These are phyloP conservation scores for Nannochloropsis gaditana DNA, from an alignment of 108 stramenopile genomes.

Conservation along the genomic window DNA sequence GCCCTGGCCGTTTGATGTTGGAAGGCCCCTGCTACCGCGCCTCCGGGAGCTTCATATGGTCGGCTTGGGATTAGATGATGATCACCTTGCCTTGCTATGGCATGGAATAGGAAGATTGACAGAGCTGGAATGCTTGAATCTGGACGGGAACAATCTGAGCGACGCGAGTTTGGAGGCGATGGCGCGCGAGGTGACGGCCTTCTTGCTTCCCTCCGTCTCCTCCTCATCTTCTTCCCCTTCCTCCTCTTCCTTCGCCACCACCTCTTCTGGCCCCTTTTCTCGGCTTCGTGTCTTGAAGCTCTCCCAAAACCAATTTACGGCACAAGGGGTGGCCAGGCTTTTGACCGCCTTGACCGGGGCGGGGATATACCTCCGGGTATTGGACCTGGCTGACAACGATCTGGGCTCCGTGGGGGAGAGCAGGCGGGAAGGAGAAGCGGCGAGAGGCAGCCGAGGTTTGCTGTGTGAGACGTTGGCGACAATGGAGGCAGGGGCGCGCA, in stretches of 20 bases:
- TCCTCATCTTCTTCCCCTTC: neutral
- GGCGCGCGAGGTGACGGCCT: neutral
- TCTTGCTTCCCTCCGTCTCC: neutral
- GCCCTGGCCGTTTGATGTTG: neutral
- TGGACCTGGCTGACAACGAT: neutral
- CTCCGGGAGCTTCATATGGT: neutral
- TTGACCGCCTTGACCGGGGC: neutral
- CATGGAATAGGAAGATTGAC: neutral
- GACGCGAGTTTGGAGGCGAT: neutral
- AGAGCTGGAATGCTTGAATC: neutral
- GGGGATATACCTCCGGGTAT: neutral
- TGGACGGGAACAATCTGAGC: neutral
- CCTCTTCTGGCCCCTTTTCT: neutral
- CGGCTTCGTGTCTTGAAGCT: neutral
- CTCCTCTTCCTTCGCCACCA: neutral
- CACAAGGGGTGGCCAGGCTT: neutral
- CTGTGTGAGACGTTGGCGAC: neutral
- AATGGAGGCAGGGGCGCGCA: neutral
- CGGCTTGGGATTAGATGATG: neutral
- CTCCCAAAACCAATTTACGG: neutral
- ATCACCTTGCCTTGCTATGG: neutral
- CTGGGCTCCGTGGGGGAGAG: neutral
- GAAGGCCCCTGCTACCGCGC: neutral
- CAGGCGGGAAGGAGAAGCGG: neutral
- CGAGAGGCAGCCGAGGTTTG: neutral